Evolutionary conservation across 1,284 basidiomycete species (phyloP).

Genomic region (Microbotryum lychnidis-dioicae): DNA sequence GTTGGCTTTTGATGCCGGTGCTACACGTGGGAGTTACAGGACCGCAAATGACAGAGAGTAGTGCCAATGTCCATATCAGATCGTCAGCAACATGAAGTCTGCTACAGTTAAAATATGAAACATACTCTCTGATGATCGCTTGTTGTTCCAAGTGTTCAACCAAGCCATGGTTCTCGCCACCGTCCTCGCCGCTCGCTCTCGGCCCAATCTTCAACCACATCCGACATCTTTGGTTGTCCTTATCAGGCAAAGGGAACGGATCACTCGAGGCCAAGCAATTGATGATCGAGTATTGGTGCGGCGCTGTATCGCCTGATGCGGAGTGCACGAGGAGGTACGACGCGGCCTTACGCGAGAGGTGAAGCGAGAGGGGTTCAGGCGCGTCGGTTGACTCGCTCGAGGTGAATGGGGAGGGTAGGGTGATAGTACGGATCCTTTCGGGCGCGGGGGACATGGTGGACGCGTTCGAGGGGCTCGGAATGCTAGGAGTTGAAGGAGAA

Average conservation of each 20-base stretch:
- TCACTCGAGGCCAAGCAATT: neutral
- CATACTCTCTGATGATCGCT: neutral
- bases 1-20: neutral
- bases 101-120: neutral
- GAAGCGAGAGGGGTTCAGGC: neutral
- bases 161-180: constrained; percentile 4
- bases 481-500: no score
- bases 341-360: constrained; percentile 1
- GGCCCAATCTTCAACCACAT: constrained; percentile 7
- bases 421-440: no score
- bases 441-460: no score
- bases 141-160: neutral
- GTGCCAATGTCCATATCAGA: neutral
- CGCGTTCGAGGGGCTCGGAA: no score
- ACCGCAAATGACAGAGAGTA: no score
- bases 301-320: neutral
- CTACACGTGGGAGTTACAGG: neutral
- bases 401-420: no score
- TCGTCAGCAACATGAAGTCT: neutral
- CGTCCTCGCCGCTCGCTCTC: neutral
- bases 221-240: neutral
- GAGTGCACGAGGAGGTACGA: constrained; percentile 5
- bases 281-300: neutral
- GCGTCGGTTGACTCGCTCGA: no score
- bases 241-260: neutral